Evolutionary conservation across 2,329 filamentous ascomycete species (phyloP).

Genomic region (Colletotrichum noveboracense): DNA sequence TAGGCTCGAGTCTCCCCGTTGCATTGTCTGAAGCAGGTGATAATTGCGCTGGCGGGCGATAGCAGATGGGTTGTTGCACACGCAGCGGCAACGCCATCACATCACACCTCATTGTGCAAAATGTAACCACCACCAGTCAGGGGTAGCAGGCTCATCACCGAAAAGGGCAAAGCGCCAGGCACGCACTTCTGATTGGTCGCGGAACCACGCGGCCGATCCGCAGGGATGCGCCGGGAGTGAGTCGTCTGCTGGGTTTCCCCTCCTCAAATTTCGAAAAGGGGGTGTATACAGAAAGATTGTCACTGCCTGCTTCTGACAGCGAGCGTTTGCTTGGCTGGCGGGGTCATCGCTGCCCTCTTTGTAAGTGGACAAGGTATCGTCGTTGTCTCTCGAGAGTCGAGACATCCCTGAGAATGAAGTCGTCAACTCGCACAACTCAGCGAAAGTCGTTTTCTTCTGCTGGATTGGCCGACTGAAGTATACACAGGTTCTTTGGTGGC

Average conservation of each 20-base stretch:
- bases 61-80: neutral
- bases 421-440: neutral
- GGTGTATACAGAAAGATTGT: constrained; percentile 17
- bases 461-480: neutral
- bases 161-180: constrained; percentile 41
- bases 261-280: constrained; percentile 20
- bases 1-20: neutral
- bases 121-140: neutral
- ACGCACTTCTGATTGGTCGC: constrained; percentile 45
- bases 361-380: neutral
- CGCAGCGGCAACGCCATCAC: neutral
- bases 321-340: neutral
- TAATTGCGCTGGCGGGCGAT: neutral
- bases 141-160: constrained; percentile 13
- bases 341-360: neutral
- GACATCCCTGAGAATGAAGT: neutral
- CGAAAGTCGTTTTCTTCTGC: neutral
- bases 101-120: neutral
- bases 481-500: neutral
- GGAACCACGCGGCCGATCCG: constrained; percentile 35
- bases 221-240: constrained; percentile 26
- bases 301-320: constrained; percentile 20
- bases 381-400: neutral
- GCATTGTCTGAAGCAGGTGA: neutral
- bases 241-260: constrained; percentile 10